phyloP scores from a whole-genome alignment of 129 eudicot genomes.

The Pittosporum tobira region DNA sequence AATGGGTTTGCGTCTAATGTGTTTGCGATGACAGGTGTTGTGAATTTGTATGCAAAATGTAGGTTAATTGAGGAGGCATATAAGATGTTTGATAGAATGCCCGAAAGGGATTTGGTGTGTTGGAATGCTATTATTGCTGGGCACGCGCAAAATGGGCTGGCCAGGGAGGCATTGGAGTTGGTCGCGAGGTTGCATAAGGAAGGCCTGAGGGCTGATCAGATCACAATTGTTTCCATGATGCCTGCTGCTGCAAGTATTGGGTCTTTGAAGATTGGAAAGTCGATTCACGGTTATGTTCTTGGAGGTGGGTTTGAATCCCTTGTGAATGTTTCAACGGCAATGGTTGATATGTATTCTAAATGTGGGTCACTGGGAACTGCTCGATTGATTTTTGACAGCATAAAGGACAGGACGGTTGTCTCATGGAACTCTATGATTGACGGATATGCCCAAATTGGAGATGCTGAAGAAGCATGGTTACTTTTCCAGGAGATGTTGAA shows the following conservation, averaged over 20 bases:
- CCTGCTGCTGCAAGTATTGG: constrained; percentile 62
- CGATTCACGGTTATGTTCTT: constrained; percentile 59
- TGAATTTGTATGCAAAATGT: constrained; percentile 80
- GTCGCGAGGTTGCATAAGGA: constrained; percentile 49
- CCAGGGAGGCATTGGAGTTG: constrained; percentile 51
- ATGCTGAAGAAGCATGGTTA: constrained; percentile 64
- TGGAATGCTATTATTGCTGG: constrained; percentile 88
- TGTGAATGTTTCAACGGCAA: constrained; percentile 64
- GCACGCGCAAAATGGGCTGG: constrained; percentile 66
- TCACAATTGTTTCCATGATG: constrained; percentile 56
- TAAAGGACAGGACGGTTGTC: constrained; percentile 51
- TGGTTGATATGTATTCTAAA: constrained; percentile 74
- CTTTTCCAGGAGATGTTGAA: constrained; percentile 68
- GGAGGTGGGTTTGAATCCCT: constrained; percentile 41
- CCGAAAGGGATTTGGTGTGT: constrained; percentile 67
- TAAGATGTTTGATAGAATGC: constrained; percentile 82
- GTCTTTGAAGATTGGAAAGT: constrained; percentile 36
- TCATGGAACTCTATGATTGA: constrained; percentile 91
- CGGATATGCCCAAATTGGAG: constrained; percentile 66
- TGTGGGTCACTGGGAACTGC: constrained; percentile 51
- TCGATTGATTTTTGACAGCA: constrained; percentile 46
- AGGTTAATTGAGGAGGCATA: constrained; percentile 49
- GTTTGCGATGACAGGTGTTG: constrained; percentile 67
- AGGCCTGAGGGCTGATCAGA: constrained; percentile 43
- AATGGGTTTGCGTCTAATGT: constrained; percentile 49